Base-by-base conservation (phyloP, 495 filamentous ascomycete species). In the Hypoxylon rickii region DNA sequence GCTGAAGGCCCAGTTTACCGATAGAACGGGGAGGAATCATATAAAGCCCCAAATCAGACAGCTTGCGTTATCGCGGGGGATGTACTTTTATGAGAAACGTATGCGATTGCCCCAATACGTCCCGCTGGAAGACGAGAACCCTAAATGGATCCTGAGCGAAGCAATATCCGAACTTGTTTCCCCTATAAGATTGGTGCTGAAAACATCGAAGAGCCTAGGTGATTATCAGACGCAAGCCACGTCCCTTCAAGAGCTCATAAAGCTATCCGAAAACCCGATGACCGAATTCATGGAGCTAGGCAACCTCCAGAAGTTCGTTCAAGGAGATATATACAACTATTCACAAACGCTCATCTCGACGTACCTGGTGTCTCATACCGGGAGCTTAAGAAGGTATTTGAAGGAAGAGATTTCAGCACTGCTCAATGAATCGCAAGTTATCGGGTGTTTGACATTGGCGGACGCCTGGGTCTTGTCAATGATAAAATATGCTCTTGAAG, bases 301-400 rank as follows among this genome's bases (percentile, higher is more conserved):
- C 3, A 44, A 49, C 0, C 49, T 53, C 15, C 49, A 60, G 31
- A 60, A 44, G 3, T 0, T 42, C 3, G 43, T 10, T 5, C 56
- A 60, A 44, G 56, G 49, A 13, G 56, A 60, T 49, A 18, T 24
- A 1, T 32, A 3, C n/a, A 31, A 44, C 12, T 54, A 53, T 33
- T 42, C 31, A 10, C 26, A 40, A 8, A 60, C 56, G 3, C 15
- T 60, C 22, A 13, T 38, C 1, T 47, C 56, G 3, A 53, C 10
- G 26, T 60, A 53, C 31, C 16, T 53, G n/a, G 29, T 54, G 39
- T 53, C 43, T 3, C 11, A 49, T 19, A 44, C 37, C 7, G 38
- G 44, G 2, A 21, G 39, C 5, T 32, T 16, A 7, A 48, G 13
- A 13, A 7, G 34, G 5, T 16, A 32, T 3, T 12, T 60, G 11